phyloP scores from a whole-genome alignment of 192 early-diverging fungal genomes.

The Phlyctochytrium bullatum region DNA sequence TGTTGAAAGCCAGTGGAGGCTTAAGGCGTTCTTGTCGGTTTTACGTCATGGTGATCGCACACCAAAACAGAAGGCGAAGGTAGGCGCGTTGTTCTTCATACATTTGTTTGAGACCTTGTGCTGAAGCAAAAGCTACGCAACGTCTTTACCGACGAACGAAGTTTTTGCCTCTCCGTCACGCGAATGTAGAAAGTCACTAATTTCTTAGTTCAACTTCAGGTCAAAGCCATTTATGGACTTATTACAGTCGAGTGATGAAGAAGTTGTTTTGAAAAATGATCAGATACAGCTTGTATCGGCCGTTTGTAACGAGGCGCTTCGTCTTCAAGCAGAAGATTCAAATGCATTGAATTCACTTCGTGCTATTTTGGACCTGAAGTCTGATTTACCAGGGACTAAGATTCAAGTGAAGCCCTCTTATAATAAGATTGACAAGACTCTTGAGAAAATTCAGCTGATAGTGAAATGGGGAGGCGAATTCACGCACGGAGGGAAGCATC shows the following conservation, averaged over 20 bases:
- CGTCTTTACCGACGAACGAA: no score
- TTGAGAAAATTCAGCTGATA: constrained; percentile 82
- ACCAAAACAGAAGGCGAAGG: constrained; percentile 97
- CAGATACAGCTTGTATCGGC: constrained; percentile 65
- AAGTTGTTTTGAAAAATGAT: constrained; percentile 76
- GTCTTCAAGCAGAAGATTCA: constrained; percentile 54
- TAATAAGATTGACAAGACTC: constrained; percentile 45
- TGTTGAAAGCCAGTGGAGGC: constrained; percentile 81
- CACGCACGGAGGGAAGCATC: constrained; percentile 88
- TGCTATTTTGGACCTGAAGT: constrained; percentile 77
- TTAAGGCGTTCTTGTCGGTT: constrained; percentile 92
- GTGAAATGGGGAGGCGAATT: constrained; percentile 94
- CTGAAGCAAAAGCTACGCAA: no score
- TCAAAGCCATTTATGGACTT: constrained; percentile 69
- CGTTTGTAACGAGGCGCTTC: constrained; percentile 59
- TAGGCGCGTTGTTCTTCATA: no score
- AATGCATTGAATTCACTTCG: constrained; percentile 63
- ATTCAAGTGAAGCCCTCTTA: constrained; percentile 85
- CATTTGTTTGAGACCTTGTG: no score
- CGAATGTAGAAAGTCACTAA: no score
- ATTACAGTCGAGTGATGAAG: constrained; percentile 63
- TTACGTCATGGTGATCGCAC: constrained; percentile 95
- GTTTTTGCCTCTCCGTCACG: no score
- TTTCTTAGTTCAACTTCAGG: constrained; percentile 70
- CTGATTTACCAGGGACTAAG: constrained; percentile 82